A percentile compares a stretch with the other conserved stretches of the same genome.
Conservation (phyloP, 2,329 filamentous ascomycete species). For the Fusarium praegraminearum region DNA sequence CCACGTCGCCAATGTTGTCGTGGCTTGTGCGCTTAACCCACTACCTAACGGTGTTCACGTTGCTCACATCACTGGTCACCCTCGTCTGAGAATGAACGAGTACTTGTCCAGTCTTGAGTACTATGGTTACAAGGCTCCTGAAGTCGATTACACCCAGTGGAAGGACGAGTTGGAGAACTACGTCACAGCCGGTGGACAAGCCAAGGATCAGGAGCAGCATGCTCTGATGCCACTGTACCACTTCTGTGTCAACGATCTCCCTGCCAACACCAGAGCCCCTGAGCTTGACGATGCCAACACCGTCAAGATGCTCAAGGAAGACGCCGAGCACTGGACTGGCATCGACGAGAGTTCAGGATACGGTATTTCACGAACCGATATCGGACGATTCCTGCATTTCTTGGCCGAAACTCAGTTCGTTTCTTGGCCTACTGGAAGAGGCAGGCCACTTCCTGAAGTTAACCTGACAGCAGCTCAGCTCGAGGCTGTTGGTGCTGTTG, state of each 20-base stretch:
- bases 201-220: slow-evolving; percentile 43
- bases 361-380: slow-evolving; percentile 44
- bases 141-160: slow-evolving; percentile 63
- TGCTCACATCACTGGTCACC: slow-evolving; percentile 82
- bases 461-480: slow-evolving; percentile 39
- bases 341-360: slow-evolving; percentile 65
- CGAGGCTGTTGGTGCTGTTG: slow-evolving; percentile 37
- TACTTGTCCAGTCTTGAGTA: slow-evolving; percentile 76
- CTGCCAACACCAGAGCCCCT: slow-evolving; percentile 26
- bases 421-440: slow-evolving; percentile 46
- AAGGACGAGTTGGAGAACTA: slow-evolving; percentile 57
- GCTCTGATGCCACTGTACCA: slow-evolving; percentile 31
- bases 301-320: slow-evolving; percentile 70
- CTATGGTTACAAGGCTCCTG: slow-evolving; percentile 78
- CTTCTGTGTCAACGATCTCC: slow-evolving; percentile 28
- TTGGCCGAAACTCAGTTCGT: slow-evolving; percentile 50
- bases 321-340: slow-evolving; percentile 70
- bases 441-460: slow-evolving; percentile 44
- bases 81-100: slow-evolving; percentile 80
- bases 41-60: slow-evolving; percentile 67
- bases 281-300: slow-evolving; percentile 64
- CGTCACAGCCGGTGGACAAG: slow-evolving; percentile 16
- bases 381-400: slow-evolving; percentile 48
- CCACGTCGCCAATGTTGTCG: slow-evolving; percentile 85
- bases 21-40: slow-evolving; percentile 75